Evolutionary conservation across 495 filamentous ascomycete genomes (phyloP).

Genomic region (Aspergillus heteromorphus): DNA sequence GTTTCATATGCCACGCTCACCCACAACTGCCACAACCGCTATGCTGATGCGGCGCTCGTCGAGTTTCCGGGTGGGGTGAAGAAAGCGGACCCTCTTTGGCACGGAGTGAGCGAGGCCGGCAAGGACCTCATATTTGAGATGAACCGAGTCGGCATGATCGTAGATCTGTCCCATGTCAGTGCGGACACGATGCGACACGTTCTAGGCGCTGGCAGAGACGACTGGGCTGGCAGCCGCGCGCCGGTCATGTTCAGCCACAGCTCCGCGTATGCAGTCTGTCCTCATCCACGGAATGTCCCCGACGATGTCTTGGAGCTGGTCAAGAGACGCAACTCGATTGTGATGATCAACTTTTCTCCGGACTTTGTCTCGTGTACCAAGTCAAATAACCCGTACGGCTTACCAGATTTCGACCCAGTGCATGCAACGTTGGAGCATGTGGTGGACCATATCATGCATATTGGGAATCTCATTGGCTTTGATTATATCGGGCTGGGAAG

Average conservation of each 20-base stretch:
- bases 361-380: constrained; percentile 63
- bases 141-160: constrained; percentile 49
- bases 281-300: constrained; percentile 54
- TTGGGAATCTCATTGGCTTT: constrained; percentile 52
- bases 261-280: constrained; percentile 47
- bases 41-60: constrained; percentile 75
- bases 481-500: constrained; percentile 58
- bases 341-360: constrained; percentile 63
- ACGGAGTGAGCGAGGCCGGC: constrained; percentile 67
- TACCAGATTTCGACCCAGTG: constrained; percentile 45
- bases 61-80: constrained; percentile 38
- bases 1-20: constrained; percentile 88
- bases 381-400: constrained; percentile 37
- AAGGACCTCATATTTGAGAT: constrained; percentile 52
- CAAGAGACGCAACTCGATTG: constrained; percentile 47
- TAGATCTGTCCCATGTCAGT: constrained; percentile 53
- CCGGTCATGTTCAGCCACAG: constrained; percentile 58
- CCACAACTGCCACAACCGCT: constrained; percentile 90
- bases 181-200: constrained; percentile 53
- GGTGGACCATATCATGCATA: constrained; percentile 58
- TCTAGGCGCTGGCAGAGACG: constrained; percentile 38
- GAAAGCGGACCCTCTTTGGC: constrained; percentile 44
- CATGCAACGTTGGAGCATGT: constrained; percentile 78
- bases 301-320: constrained; percentile 55
- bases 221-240: constrained; percentile 40